phyloP scores from a whole-genome alignment of 352 stramenopile genomes.

The Phytopythium vexans region DNA sequence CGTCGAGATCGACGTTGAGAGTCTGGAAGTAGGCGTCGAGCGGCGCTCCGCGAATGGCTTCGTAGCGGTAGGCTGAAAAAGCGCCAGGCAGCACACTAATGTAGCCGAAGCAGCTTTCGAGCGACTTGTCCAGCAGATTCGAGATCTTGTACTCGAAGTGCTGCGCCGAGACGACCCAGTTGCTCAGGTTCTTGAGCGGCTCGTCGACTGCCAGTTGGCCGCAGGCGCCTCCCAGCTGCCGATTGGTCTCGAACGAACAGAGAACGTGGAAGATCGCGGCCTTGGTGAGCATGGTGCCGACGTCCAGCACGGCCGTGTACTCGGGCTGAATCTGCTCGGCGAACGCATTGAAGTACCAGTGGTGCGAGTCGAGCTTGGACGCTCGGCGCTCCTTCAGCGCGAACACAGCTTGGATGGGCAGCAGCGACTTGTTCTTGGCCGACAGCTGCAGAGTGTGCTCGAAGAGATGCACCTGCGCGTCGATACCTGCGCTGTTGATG shows the following conservation, averaged over 20 bases:
- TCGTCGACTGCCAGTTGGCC: conserved; percentile 80
- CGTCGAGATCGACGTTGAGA: conserved; percentile 71
- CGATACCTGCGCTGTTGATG: conserved; percentile 82
- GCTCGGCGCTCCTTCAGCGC: conserved; percentile 80
- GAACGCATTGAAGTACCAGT: conserved; percentile 85
- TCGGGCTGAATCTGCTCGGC: conserved; percentile 81
- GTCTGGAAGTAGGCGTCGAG: conserved; percentile 87
- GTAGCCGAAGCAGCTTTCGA: conserved; percentile 86
- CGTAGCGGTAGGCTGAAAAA: conserved; percentile 84
- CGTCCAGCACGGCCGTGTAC: conserved; percentile 81
- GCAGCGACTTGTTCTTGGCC: conserved; percentile 61
- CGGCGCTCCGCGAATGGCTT: conserved; percentile 73
- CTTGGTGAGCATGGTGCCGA: conserved; percentile 83
- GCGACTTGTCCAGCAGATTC: conserved; percentile 85
- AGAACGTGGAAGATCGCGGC: conserved; percentile 75
- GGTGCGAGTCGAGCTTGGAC: conserved; percentile 82
- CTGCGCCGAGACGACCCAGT: conserved; percentile 85
- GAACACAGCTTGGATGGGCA: conserved; percentile 78
- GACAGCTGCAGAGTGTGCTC: conserved; percentile 80
- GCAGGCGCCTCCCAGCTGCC: conserved; percentile 78
- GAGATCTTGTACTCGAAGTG: conserved; percentile 91
- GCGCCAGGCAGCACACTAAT: conserved; percentile 84
- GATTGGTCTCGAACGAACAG: conserved; percentile 72
- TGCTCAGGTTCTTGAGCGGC: conserved; percentile 80
- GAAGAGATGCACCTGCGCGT: conserved; percentile 80